phyloP scores from a whole-genome alignment of 805 yeast genomes.

The Wickerhamomyces xylosicus region DNA sequence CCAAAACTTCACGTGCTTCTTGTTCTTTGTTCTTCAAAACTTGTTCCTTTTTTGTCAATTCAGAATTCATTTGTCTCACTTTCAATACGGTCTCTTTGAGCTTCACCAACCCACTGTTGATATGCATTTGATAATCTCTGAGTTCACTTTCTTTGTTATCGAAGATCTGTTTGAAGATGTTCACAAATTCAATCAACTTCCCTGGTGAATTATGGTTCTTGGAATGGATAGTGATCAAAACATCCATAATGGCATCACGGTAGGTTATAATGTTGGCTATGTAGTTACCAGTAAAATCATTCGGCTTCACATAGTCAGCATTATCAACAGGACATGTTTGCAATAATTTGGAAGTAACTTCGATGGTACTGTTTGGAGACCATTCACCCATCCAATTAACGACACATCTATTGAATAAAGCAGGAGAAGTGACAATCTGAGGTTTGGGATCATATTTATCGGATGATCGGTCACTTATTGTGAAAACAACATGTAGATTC shows the following conservation, averaged over 20 bases:
- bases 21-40: conserved; percentile 44
- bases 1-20: conserved; percentile 63
- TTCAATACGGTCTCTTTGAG: conserved; percentile 67
- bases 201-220: conserved; percentile 34
- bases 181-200: conserved; percentile 40
- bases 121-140: conserved; percentile 61
- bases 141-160: conserved; percentile 33
- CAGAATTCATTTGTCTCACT: conserved; percentile 48
- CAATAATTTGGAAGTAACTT: conserved; percentile 37
- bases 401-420: conserved; percentile 82
- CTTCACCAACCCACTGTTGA: conserved; percentile 63
- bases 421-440: conserved; percentile 67
- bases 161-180: conserved; percentile 33
- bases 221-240: conserved; percentile 37
- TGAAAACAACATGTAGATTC: conserved; percentile 78
- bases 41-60: conserved; percentile 41
- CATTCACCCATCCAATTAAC: conserved; percentile 85
- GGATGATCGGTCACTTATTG: conserved; percentile 41
- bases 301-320: conserved; percentile 29
- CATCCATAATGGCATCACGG: conserved; percentile 36
- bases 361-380: conserved; percentile 39
- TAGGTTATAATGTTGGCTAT: conserved; percentile 13
- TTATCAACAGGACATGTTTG: conserved; percentile 42
- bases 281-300: conserved; percentile 7
- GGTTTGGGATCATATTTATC: conserved; percentile 21